phyloP scores from a whole-genome alignment of 148 eudicot genomes.

The Heliosperma pusillum region DNA sequence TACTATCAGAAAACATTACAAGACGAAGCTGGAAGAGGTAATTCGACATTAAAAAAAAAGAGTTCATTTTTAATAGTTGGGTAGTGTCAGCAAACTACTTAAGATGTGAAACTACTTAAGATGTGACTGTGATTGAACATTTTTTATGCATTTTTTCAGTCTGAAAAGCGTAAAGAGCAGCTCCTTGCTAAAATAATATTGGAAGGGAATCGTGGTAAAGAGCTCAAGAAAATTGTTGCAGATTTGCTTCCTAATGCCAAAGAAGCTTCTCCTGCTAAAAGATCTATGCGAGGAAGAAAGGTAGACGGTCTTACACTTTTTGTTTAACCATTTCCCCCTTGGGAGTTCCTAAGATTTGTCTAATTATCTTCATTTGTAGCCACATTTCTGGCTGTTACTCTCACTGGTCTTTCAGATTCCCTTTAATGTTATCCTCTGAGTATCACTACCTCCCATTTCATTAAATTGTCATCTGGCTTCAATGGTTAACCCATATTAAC shows the following conservation, averaged over 20 bases:
- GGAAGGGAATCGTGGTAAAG: slow-evolving; percentile 70
- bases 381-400: not conserved
- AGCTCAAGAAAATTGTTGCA: slow-evolving; percentile 44
- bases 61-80: not conserved
- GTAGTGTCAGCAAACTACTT: slow-evolving; percentile 4
- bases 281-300: slow-evolving; percentile 59
- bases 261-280: slow-evolving; percentile 35
- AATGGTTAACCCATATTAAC: no score
- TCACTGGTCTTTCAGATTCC: no score
- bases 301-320: slow-evolving; percentile 24
- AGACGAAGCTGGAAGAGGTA: slow-evolving; percentile 70
- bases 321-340: not conserved
- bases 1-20: slow-evolving; percentile 38
- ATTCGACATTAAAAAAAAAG: not conserved
- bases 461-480: no score
- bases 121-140: not conserved
- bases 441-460: no score
- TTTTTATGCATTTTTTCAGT: slow-evolving; percentile 29
- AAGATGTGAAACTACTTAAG: slow-evolving; percentile 7
- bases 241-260: slow-evolving; percentile 50
- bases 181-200: slow-evolving; percentile 56
- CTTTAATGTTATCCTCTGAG: no score
- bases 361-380: not conserved
- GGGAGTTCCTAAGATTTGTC: not conserved
- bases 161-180: slow-evolving; percentile 68